Base-by-base conservation (phyloP, 805 yeast genomes). In the Phaffomyces opuntiae region DNA sequence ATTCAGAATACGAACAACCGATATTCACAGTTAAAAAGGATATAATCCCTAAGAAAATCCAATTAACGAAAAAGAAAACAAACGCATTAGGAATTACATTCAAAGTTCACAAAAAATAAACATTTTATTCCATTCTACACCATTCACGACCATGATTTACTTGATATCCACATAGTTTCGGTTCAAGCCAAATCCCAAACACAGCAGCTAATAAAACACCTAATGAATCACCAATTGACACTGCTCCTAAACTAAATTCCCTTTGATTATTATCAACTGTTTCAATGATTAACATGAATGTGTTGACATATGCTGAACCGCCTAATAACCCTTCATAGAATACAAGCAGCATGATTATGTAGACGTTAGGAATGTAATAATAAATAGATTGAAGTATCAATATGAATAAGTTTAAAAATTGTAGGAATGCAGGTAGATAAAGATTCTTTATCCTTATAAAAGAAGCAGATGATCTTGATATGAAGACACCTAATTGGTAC, bases 261-360 rank as follows among this genome's bases (percentile, higher is more conserved):
- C 91, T 69, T 56, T 83, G 75, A 13, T 67, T 49, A 43, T 70
- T 47, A 0, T 70, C 60, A 2, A 74, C 67, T 0, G 75, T 66
- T 48, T 87, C 95, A 34, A 83, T 74, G 1, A 90, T 90, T 14
- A 78, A 69, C 71, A 84, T 69, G 57, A 87, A 91, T 0, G 97
- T 90, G 60, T 91, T 90, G 44, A 88, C 93, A 60, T 91, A 91
- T 16, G 91, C 79, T 2, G 85, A 77, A 1, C 99, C 98, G 1
- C 98, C 99, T 11, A 91, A 70, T 19, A 93, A 70, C 0, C 98
- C 93, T 60, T 91, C 98, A 63, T 87, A 91, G 49, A 91, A 77
- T 7, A 88, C 74, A 29, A 90, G 61, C 0, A 73, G 9, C 68
- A 87, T 71, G 35, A 89, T 57, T 2, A 76, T 53, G 71, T 83